A percentile compares a stretch with the other conserved stretches of the same genome.
Evolutionary conservation across 306 rosid species (phyloP).

Genomic region (Bauhinia variegata): DNA sequence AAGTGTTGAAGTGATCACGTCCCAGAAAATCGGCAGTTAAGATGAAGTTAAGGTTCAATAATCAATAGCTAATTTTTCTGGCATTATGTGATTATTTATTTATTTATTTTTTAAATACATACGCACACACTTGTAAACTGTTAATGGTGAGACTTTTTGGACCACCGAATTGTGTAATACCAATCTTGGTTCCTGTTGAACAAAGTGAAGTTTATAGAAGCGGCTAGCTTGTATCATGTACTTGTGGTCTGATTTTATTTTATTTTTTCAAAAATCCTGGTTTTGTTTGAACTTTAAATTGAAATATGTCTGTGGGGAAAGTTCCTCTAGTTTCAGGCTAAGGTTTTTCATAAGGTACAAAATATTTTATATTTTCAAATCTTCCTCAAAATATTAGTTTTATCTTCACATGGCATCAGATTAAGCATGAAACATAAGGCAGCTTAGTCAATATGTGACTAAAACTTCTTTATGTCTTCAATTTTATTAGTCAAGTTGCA

Average conservation of each 20-base stretch:
- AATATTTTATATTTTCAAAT: neutral
- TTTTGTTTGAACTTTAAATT: no score
- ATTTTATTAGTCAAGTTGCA: slow-evolving; percentile 6
- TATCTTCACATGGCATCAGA: neutral
- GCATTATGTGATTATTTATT: neutral
- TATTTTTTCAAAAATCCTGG: no score
- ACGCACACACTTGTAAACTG: no score
- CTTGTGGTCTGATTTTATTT: no score
- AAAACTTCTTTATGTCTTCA: no score
- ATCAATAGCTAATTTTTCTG: neutral
- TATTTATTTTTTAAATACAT: no score
- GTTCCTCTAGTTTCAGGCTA: slow-evolving; percentile 18
- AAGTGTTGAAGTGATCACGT: neutral
- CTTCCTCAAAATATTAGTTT: neutral
- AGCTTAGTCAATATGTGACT: no score
- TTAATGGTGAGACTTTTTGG: neutral
- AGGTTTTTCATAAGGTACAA: slow-evolving; percentile 9
- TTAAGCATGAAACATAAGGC: neutral
- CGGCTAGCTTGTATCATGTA: no score
- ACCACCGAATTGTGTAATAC: no score
- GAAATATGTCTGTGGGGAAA: neutral
- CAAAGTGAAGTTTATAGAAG: no score
- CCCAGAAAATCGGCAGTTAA: neutral
- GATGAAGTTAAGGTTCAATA: slow-evolving; percentile 11
- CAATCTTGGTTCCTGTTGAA: no score